Conservation (phyloP, 768 basidiomycete genomes). For the Psilocybe subaeruginosa region DNA sequence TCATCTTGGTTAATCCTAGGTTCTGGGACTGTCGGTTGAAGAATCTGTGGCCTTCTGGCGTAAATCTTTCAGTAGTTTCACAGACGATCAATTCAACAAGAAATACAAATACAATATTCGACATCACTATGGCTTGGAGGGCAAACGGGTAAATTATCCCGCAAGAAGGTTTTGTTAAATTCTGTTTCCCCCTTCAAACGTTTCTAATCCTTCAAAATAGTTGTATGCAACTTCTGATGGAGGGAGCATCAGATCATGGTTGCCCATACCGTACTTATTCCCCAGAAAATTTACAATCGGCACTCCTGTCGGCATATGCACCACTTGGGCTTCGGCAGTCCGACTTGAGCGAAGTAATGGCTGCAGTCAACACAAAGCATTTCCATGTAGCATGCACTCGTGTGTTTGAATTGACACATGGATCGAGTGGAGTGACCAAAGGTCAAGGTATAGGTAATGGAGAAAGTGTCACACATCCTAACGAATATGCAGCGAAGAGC, state of each 20-base stretch:
- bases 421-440: slow-evolving; percentile 69
- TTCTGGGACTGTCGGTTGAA: slow-evolving; percentile 90
- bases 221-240: slow-evolving; percentile 85
- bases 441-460: slow-evolving; percentile 87
- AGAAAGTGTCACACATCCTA: slow-evolving; percentile 93
- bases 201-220: slow-evolving; percentile 39
- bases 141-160: slow-evolving; percentile 91
- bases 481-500: slow-evolving; percentile 81
- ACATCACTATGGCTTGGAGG: slow-evolving; percentile 93
- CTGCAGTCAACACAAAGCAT: slow-evolving; percentile 75
- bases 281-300: slow-evolving; percentile 77
- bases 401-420: slow-evolving; percentile 94
- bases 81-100: slow-evolving; percentile 97
- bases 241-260: slow-evolving; percentile 68
- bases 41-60: slow-evolving; percentile 95
- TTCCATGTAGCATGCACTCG: slow-evolving; percentile 97
- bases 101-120: slow-evolving; percentile 97
- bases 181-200: too few species aligned
- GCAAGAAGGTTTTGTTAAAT: slow-evolving; percentile 70
- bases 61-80: slow-evolving; percentile 76
- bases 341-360: slow-evolving; percentile 84
- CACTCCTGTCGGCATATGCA: slow-evolving; percentile 71
- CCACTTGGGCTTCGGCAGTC: slow-evolving; percentile 61
- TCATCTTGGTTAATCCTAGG: slow-evolving; percentile 46
- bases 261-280: slow-evolving; percentile 95